Percentiles rank a stretch among this genome's conserved stretches.
Evolutionary conservation across 2,329 filamentous ascomycete genomes (phyloP).

Genomic region (Cytospora paraplurivora): DNA sequence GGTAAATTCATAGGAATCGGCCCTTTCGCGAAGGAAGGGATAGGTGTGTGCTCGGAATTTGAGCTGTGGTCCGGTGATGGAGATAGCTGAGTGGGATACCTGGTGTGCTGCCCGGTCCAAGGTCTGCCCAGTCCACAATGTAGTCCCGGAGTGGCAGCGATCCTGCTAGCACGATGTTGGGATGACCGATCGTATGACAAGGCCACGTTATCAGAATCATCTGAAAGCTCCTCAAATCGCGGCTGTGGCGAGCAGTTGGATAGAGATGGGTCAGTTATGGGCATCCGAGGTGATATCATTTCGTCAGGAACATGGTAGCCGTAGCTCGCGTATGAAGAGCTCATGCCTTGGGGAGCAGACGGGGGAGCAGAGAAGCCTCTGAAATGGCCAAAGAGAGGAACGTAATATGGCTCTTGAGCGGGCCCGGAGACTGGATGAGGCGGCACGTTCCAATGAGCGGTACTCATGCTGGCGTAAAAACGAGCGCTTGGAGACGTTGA

Average conservation of each 20-base stretch:
- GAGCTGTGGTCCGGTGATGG: not conserved
- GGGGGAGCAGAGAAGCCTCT: conserved; percentile 21
- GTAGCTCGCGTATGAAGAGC: not conserved
- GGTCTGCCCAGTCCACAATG: not conserved
- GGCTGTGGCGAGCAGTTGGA: not conserved
- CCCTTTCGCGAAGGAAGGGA: not conserved
- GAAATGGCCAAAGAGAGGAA: conserved; percentile 13
- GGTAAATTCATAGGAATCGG: not conserved
- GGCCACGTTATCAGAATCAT: not conserved
- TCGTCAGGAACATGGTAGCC: conserved; percentile 6
- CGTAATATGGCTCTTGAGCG: not conserved
- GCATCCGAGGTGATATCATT: conserved; percentile 21
- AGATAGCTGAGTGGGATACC: not conserved
- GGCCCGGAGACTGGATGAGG: not conserved
- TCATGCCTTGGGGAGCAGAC: not conserved
- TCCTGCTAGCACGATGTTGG: not conserved
- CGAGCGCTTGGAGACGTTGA: conserved; percentile 23
- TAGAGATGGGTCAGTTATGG: not conserved
- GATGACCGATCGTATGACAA: not conserved
- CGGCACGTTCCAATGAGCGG: not conserved
- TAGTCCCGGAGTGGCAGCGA: not conserved
- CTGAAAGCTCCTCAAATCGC: not conserved
- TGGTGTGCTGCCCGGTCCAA: not conserved
- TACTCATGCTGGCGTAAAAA: conserved; percentile 16
- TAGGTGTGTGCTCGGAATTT: not conserved